Evolutionary conservation across 1,284 basidiomycete genomes (phyloP).

Genomic region (Heterobasidion irregulare): DNA sequence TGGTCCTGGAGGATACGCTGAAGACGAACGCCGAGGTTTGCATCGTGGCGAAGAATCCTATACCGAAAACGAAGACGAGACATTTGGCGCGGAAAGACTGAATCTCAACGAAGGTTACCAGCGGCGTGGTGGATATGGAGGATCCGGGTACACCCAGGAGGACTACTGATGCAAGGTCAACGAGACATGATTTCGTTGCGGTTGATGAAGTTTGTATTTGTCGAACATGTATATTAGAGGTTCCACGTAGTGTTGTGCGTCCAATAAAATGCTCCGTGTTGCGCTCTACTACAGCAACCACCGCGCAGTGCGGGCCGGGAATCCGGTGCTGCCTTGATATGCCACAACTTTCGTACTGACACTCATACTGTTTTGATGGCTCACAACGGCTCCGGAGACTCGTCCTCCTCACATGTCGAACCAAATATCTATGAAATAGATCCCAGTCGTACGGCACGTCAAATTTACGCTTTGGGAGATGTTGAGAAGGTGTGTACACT

Average conservation of each 20-base stretch:
- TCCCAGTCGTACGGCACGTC: slow-evolving; percentile 70
- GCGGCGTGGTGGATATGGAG: slow-evolving; percentile 4
- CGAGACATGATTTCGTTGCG: no score
- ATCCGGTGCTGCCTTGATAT: no score
- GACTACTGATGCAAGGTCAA: background rate
- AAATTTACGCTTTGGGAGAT: slow-evolving; percentile 72
- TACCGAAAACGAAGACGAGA: slow-evolving; percentile 24
- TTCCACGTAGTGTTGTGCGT: no score
- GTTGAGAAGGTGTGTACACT: slow-evolving; percentile 60
- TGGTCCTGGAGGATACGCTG: slow-evolving; percentile 2
- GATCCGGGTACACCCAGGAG: slow-evolving; percentile 1
- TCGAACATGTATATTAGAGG: no score
- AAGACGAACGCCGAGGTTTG: slow-evolving; percentile 9
- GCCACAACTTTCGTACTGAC: background rate
- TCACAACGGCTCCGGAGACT: background rate
- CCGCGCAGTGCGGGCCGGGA: no score
- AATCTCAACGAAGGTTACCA: slow-evolving; percentile 15
- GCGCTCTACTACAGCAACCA: no score
- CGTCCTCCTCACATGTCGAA: background rate
- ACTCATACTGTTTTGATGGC: background rate
- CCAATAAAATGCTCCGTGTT: no score
- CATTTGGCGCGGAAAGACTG: slow-evolving; percentile 39
- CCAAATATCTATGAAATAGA: slow-evolving; percentile 20
- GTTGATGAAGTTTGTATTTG: no score
- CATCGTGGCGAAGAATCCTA: slow-evolving; percentile 2